phyloP scores from a whole-genome alignment of 768 basidiomycete species.

The Piloderma croceum region DNA sequence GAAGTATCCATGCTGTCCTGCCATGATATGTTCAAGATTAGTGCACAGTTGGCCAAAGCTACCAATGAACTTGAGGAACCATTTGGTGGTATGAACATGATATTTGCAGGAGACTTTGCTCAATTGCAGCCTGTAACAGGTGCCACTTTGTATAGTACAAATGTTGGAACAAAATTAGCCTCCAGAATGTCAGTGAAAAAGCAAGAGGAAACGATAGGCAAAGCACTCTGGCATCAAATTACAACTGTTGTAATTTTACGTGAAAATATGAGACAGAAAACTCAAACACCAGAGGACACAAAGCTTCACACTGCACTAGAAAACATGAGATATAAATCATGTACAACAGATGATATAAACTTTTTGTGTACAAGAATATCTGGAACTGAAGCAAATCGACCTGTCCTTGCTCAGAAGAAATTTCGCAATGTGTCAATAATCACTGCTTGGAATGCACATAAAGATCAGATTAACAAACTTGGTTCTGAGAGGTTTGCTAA shows the following conservation, averaged over 20 bases:
- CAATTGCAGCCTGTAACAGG: constrained; percentile 26
- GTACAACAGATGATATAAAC: constrained; percentile 20
- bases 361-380: too few relatives aligned
- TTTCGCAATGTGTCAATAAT: too few relatives aligned
- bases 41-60: constrained; percentile 14
- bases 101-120: constrained; percentile 31
- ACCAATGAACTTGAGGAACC: constrained; percentile 6
- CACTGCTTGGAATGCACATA: too few relatives aligned
- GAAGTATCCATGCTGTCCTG: constrained; percentile 33
- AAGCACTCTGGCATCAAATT: constrained; percentile 31
- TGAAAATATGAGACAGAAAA: constrained; percentile 29
- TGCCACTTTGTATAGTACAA: constrained; percentile 10
- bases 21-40: constrained; percentile 20
- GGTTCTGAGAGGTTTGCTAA: too few relatives aligned
- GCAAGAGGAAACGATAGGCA: constrained; percentile 21
- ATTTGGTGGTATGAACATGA: constrained; percentile 28
- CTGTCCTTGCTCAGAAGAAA: too few relatives aligned
- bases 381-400: too few relatives aligned
- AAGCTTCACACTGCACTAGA: constrained; percentile 24
- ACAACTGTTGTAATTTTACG: constrained; percentile 30
- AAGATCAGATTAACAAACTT: too few relatives aligned
- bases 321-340: constrained; percentile 30
- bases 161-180: background rate
- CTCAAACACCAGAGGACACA: constrained; percentile 14
- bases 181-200: background rate